A percentile compares a stretch with the other conserved stretches of the same genome.
Evolutionary conservation across 83 land plant genomes (phyloP).

Genomic region (Thuja plicata): DNA sequence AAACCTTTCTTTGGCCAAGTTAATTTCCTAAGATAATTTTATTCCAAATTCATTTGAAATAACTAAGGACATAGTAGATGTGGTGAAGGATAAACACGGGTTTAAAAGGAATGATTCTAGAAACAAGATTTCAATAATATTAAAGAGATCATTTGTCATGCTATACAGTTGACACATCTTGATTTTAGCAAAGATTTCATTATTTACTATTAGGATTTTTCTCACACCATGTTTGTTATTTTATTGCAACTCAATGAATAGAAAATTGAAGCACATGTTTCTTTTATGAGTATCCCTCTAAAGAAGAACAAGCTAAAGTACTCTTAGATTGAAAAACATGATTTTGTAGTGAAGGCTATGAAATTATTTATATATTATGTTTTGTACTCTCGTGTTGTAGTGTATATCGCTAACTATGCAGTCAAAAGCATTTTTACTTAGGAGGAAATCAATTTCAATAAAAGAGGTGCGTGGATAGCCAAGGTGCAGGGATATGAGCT

Average conservation of each 20-base stretch:
- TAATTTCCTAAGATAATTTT: background rate
- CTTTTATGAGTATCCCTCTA: background rate
- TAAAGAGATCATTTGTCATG: accelerated
- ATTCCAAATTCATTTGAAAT: background rate
- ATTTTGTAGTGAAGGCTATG: background rate
- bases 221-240: background rate
- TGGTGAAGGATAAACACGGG: background rate
- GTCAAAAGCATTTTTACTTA: no score
- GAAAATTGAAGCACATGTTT: background rate
- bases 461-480: no score
- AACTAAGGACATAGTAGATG: background rate
- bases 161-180: accelerated
- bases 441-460: no score
- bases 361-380: background rate
- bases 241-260: background rate
- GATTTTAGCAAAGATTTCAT: background rate
- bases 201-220: background rate
- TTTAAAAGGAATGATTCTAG: background rate
- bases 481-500: no score
- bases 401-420: no score
- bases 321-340: background rate
- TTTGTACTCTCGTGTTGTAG: no score
- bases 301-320: background rate
- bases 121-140: background rate
- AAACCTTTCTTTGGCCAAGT: background rate